Evolutionary conservation across 1,284 basidiomycete species (phyloP).

Genomic region (Cutaneotrichosporon cutaneum): DNA sequence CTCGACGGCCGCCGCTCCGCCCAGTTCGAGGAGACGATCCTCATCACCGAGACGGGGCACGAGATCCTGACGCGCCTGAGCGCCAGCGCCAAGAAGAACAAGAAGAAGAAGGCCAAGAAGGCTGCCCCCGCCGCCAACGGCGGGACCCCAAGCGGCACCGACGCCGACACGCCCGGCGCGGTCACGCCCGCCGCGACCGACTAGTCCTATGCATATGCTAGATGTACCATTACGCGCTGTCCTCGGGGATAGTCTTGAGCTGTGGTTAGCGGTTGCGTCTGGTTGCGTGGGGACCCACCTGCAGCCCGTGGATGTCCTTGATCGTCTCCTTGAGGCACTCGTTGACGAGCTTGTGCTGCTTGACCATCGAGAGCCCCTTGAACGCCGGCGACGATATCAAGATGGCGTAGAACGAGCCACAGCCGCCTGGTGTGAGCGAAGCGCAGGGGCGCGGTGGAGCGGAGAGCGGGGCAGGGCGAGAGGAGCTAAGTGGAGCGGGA

Average conservation of each 20-base stretch:
- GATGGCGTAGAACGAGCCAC: slow-evolving; percentile 94
- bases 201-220: slow-evolving; percentile 14
- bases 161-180: slow-evolving; percentile 20
- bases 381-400: slow-evolving; percentile 79
- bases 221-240: slow-evolving; percentile 14
- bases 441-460: no score
- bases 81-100: slow-evolving; percentile 43
- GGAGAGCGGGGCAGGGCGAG: no score
- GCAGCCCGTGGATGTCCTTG: slow-evolving; percentile 86
- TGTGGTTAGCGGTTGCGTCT: slow-evolving; percentile 30
- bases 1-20: slow-evolving; percentile 81
- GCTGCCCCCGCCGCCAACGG: slow-evolving; percentile 22
- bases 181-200: slow-evolving; percentile 26
- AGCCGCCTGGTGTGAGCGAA: slow-evolving; percentile 66
- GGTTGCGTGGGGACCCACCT: slow-evolving; percentile 73
- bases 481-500: no score
- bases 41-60: slow-evolving; percentile 87
- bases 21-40: slow-evolving; percentile 90
- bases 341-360: slow-evolving; percentile 92
- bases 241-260: slow-evolving; percentile 48
- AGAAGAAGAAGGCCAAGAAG: slow-evolving; percentile 41
- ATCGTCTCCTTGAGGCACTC: slow-evolving; percentile 86
- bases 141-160: slow-evolving; percentile 16
- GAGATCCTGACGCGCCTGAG: slow-evolving; percentile 73
- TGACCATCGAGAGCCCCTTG: slow-evolving; percentile 80